Percentiles rank a stretch among this genome's conserved stretches.
Evolutionary conservation across 192 early-diverging fungal genomes (phyloP).

Genomic region (Obelidium mucronatum): DNA sequence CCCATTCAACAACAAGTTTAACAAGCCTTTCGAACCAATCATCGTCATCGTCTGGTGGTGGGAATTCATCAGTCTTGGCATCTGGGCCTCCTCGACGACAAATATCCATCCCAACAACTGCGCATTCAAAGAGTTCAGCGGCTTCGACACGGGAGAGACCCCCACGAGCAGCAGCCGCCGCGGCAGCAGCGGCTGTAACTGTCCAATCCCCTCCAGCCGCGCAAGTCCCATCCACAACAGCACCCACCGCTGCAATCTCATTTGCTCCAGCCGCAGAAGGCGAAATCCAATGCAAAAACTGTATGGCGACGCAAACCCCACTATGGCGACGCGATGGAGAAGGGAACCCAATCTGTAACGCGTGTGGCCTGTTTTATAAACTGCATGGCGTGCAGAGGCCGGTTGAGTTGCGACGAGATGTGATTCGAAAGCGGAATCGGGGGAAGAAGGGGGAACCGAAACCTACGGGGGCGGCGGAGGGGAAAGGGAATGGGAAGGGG

Average conservation of each 20-base stretch:
- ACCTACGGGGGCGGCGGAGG: constrained; percentile 1
- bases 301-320: constrained; percentile 86
- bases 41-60: no score
- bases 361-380: constrained; percentile 95
- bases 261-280: not conserved
- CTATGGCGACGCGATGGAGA: constrained; percentile 93
- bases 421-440: constrained; percentile 92
- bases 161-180: not conserved
- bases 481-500: no score
- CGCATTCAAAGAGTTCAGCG: no score
- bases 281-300: constrained; percentile 73
- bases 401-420: constrained; percentile 85
- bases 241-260: not conserved
- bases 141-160: not conserved
- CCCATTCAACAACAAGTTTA: constrained; percentile 1
- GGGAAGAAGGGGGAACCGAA: constrained; percentile 39
- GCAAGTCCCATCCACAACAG: not conserved
- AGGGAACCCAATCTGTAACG: constrained; percentile 94
- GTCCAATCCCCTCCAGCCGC: not conserved
- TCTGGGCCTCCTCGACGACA: no score
- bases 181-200: not conserved
- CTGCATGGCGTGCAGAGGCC: constrained; percentile 91
- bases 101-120: no score
- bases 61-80: no score
- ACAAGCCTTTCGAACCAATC: not conserved